A percentile compares a stretch with the other conserved stretches of the same genome.
These are phyloP conservation scores for Abelmoschus esculentus DNA, from an alignment of 345 rosid species.

Conservation along the genomic window DNA sequence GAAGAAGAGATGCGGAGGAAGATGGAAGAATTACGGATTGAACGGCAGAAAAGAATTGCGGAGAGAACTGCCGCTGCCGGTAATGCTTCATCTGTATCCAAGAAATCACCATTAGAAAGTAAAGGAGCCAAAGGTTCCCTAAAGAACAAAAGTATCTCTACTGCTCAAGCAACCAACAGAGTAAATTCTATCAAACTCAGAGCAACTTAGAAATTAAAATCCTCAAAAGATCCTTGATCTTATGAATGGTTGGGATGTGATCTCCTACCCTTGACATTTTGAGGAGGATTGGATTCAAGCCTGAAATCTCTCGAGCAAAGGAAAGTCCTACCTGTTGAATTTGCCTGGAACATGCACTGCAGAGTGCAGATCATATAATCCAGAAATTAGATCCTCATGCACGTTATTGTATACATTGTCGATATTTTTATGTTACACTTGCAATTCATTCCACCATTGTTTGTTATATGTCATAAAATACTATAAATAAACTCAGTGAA, in stretches of 20 bases:
- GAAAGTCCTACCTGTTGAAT: neutral
- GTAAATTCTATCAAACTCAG: slow-evolving; percentile 27
- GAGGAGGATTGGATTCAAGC: neutral
- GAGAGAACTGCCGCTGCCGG: slow-evolving; percentile 63
- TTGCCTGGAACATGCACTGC: neutral
- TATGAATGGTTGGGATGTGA: neutral
- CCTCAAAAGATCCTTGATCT: neutral
- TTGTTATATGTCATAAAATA: neutral
- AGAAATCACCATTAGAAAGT: slow-evolving; percentile 32
- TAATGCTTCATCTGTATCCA: slow-evolving; percentile 27
- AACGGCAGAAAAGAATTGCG: slow-evolving; percentile 78
- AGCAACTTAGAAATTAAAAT: slow-evolving; percentile 18
- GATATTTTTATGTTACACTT: neutral
- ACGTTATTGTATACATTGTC: slow-evolving; percentile 2
- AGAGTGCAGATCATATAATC: neutral
- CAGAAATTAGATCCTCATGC: neutral
- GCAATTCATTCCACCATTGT: neutral
- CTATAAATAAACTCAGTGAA: neutral
- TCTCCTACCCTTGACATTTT: neutral
- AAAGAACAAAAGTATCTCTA: slow-evolving; percentile 15
- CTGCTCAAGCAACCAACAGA: slow-evolving; percentile 20
- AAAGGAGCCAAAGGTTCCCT: slow-evolving; percentile 27
- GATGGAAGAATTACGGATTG: slow-evolving; percentile 52
- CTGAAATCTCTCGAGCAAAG: neutral
- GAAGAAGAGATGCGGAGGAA: slow-evolving; percentile 72